Evolutionary conservation across 176 grass and related monocot species (phyloP), one percentile per base, ranked within the genome.

Genomic region (Hordeum marinum): DNA sequence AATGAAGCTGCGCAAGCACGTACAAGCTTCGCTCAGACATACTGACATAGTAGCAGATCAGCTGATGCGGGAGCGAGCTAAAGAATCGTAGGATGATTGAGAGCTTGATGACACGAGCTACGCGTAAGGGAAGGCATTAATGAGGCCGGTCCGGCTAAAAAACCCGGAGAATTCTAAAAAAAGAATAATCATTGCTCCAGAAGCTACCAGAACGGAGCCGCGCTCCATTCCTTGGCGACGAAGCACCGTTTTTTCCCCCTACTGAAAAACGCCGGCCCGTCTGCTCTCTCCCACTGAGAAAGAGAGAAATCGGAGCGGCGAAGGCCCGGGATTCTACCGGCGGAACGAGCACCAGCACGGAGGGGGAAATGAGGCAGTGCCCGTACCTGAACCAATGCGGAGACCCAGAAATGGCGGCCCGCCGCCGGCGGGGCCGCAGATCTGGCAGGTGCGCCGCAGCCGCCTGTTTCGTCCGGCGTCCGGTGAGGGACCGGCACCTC

Each of bases 341-440:
- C 48, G 15, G 48, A 52, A 18, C 48, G 15, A 52, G 48, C 48
- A 52, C 48, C 48, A 6, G 17, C 48, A 18, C 6, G 48, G 7
- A 52, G 48, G 48, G 15, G 15, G 48, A 1, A 52, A 73, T 12
- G 58, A 74, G 21, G 15, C 0, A 3, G 3, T 7, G 55, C 2
- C 20, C 65, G 25, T 78, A 90, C 88, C 84, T 79, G 75, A 66
- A 50, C 75, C 80, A 90, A 87, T 87, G 88, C 75, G 4, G 65
- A 59, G 74, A n/a, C n/a, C 39, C 8, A 23, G 68, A 58, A 84
- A 84, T 67, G 84, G 37, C 63, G 50, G 68, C 62, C 61, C 76
- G 67, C 80, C 77, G 27, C 45, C 80, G 67, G 17, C 84, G 37
- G 67, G 64, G 59, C 76, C 31, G 85, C 85, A 90, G 84, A 90